phyloP scores from a whole-genome alignment of 1,284 basidiomycete genomes.

The Melampsora abietis-canadensis region DNA sequence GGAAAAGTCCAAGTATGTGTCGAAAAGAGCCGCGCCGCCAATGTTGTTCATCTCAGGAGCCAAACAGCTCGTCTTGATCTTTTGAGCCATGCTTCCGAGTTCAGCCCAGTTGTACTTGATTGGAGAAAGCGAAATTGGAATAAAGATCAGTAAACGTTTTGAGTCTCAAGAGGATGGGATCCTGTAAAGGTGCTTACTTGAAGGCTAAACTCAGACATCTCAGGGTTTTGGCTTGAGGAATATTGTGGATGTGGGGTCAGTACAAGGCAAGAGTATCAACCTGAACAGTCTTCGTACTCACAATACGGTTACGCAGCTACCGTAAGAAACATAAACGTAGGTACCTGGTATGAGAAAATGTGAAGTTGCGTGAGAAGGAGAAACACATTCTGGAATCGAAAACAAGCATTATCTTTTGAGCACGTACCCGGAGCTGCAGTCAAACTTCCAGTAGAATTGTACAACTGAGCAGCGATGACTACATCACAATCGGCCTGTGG shows the following conservation, averaged over 20 bases:
- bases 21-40: conserved; percentile 4
- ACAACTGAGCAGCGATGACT: conserved; percentile 24
- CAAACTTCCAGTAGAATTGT: conserved; percentile 36
- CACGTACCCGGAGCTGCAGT: conserved; percentile 21
- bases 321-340: conserved; percentile 24
- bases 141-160: not conserved
- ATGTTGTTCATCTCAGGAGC: not conserved
- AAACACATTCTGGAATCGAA: too few species aligned
- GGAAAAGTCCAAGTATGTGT: conserved; percentile 11
- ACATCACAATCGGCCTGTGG: conserved; percentile 28
- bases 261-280: not conserved
- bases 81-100: conserved; percentile 9
- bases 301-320: conserved; percentile 29
- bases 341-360: conserved; percentile 8
- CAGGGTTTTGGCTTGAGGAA: conserved; percentile 25
- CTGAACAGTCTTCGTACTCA: not conserved
- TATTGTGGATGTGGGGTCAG: not conserved
- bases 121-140: not conserved
- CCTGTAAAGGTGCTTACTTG: not conserved
- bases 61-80: conserved; percentile 4
- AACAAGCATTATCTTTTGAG: too few species aligned
- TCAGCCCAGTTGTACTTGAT: conserved; percentile 34
- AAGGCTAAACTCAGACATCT: conserved; percentile 10
- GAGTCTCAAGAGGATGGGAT: not conserved
- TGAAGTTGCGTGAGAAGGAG: not conserved